Percentiles rank a stretch among this genome's conserved stretches.
These are phyloP conservation scores for Paecilomyces niveus DNA, from an alignment of 2,329 filamentous ascomycete species.

Conservation along the genomic window DNA sequence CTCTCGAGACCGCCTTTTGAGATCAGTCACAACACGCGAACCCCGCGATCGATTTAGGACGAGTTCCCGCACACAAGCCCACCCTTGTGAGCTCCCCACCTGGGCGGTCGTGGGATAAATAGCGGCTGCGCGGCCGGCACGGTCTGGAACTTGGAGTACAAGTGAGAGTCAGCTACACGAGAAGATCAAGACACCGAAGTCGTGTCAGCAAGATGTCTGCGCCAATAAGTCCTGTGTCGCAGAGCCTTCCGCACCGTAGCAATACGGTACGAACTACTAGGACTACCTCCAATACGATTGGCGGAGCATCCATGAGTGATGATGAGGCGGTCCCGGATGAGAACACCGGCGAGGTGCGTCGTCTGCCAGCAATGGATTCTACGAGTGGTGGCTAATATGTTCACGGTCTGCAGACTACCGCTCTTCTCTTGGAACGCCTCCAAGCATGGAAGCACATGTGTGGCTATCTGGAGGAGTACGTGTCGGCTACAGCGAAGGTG, in stretches of 20 bases:
- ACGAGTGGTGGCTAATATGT: neutral
- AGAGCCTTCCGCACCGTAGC: neutral
- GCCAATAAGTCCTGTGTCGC: neutral
- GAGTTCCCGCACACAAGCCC: neutral
- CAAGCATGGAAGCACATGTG: constrained; percentile 95
- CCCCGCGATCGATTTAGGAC: neutral
- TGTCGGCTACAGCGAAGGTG: constrained; percentile 76
- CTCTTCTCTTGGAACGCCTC: constrained; percentile 76
- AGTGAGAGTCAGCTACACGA: neutral
- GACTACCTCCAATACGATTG: neutral
- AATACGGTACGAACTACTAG: neutral
- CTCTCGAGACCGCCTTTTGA: neutral
- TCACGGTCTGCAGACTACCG: constrained; percentile 54
- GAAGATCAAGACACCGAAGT: neutral
- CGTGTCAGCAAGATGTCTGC: neutral
- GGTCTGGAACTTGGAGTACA: neutral
- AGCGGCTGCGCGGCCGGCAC: neutral
- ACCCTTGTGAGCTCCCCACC: neutral
- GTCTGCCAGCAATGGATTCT: neutral
- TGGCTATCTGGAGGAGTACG: constrained; percentile 84
- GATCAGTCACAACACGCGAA: neutral
- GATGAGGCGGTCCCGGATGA: neutral
- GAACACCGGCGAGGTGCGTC: neutral
- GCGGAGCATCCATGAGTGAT: neutral
- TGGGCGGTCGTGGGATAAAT: neutral